Evolutionary conservation across 129 eudicot species (phyloP), one percentile per base, ranked within the genome.

Genomic region (Helichrysum umbraculigerum): DNA sequence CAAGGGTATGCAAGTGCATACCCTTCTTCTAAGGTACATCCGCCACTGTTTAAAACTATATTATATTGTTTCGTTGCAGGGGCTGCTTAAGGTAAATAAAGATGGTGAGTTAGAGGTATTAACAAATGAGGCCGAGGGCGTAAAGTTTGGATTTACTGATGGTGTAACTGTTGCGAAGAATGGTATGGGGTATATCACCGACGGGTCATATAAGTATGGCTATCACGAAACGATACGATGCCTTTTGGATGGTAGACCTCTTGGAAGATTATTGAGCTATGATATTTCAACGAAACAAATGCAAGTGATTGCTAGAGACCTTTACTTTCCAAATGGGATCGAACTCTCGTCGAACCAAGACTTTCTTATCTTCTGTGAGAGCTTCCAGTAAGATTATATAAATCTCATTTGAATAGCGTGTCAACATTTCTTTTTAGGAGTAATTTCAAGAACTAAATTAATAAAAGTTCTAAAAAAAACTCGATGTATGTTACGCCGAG

Each of bases 301-400:
- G 10, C 73, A 62, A 72, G 92, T 90, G 30, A 76, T 93, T 3
- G 78, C 82, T 4, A 76, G 76, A 5, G 92, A 90, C 67, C 88
- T 93, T 34, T 90, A 87, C 84, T 90, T 93, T 76, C 76, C 97
- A 19, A 93, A 93, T 52, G 98, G 98, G 3, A 86, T 90, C 12
- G 85, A 85, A 14, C 77, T 93, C 79, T 90, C 97, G 0, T 79
- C 86, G 0, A 88, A 93, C 73, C 87, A 93, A 70, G 84, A 78
- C 12, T 90, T 76, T 7, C 78, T 93, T 8, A 84, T 90, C 84
- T 86, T 86, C 74, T 93, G 97, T 8, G 98, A 93, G 78, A 88
- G 89, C 39, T 76, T 87, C 28, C n/a, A 90, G 98, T 90, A 78
- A 76, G 34, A 44, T 75, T 3, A 6, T 10, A 41, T 7, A 41